Evolutionary conservation across 2,329 filamentous ascomycete genomes (phyloP).

Genomic region (Neofusicoccum cordaticola): DNA sequence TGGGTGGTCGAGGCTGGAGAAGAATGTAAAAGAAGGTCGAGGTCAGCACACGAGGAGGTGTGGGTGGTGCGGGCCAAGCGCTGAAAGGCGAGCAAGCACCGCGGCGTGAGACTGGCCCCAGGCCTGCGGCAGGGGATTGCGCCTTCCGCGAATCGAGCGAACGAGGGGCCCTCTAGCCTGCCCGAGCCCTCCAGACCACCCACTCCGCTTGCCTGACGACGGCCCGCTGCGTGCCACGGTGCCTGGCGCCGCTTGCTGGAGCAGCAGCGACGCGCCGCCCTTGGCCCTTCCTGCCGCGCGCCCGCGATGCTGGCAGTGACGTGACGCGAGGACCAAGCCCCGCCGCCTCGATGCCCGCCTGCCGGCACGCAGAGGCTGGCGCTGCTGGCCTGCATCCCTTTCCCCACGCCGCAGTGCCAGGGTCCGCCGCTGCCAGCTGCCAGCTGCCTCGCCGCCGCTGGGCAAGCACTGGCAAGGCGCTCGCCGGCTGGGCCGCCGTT

Average conservation of each 20-base stretch:
- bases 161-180: neutral
- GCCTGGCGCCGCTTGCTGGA: conserved; percentile 4
- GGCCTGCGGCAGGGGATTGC: neutral
- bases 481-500: neutral
- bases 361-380: neutral
- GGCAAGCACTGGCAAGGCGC: neutral
- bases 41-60: conserved; percentile 12
- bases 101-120: conserved; percentile 3
- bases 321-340: neutral
- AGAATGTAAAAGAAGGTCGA: conserved; percentile 15
- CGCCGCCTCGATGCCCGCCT: neutral
- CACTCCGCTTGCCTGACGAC: neutral
- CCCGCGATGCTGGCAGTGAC: neutral
- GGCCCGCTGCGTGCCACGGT: conserved; percentile 7
- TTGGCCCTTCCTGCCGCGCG: neutral
- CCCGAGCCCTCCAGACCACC: neutral
- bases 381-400: neutral
- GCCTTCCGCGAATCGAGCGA: conserved; percentile 1
- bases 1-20: conserved; percentile 1
- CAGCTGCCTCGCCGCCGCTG: neutral
- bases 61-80: conserved; percentile 3
- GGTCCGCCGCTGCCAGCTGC: neutral
- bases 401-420: neutral
- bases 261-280: neutral
- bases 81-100: conserved; percentile 9